Evolutionary conservation across 2,329 filamentous ascomycete species (phyloP).

Genomic region (Fusarium marasasianum): DNA sequence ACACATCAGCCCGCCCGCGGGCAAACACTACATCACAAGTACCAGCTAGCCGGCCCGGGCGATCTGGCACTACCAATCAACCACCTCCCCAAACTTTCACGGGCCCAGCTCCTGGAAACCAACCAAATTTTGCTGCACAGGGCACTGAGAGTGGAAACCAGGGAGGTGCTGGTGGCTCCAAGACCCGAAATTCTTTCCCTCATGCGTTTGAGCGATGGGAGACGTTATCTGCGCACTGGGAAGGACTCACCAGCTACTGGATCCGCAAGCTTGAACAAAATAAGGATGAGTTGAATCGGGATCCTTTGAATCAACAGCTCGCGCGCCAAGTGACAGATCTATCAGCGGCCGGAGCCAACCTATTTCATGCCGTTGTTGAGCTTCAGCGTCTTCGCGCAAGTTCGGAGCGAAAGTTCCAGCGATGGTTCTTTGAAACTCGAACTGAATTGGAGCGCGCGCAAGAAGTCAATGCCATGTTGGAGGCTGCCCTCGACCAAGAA

Average conservation of each 20-base stretch:
- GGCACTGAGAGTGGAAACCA: slow-evolving; percentile 30
- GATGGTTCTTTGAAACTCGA: slow-evolving; percentile 97
- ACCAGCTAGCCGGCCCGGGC: slow-evolving; percentile 31
- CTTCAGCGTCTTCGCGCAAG: slow-evolving; percentile 92
- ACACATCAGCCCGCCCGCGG: slow-evolving; percentile 39
- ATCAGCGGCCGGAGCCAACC: slow-evolving; percentile 94
- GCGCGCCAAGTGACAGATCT: slow-evolving; percentile 95
- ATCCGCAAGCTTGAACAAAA: slow-evolving; percentile 92
- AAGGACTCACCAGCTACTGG: slow-evolving; percentile 97
- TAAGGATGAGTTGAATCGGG: slow-evolving; percentile 81
- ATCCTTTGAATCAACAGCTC: slow-evolving; percentile 86
- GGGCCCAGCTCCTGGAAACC: slow-evolving; percentile 24
- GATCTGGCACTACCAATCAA: slow-evolving; percentile 26
- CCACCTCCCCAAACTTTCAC: slow-evolving; percentile 37
- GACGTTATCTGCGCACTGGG: slow-evolving; percentile 95
- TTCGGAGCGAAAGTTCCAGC: slow-evolving; percentile 96
- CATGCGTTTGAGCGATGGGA: slow-evolving; percentile 99
- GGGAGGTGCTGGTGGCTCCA: slow-evolving; percentile 37
- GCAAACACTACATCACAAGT: slow-evolving; percentile 42
- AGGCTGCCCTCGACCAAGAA: slow-evolving; percentile 78
- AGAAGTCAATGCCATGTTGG: slow-evolving; percentile 84
- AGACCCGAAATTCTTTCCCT: slow-evolving; percentile 79
- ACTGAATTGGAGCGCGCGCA: slow-evolving; percentile 86
- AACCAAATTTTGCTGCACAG: slow-evolving; percentile 29
- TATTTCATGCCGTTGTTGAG: slow-evolving; percentile 98